These are phyloP conservation scores for Barbatosphaeria neglecta DNA, from an alignment of 495 filamentous ascomycete genomes.

Conservation along the genomic window DNA sequence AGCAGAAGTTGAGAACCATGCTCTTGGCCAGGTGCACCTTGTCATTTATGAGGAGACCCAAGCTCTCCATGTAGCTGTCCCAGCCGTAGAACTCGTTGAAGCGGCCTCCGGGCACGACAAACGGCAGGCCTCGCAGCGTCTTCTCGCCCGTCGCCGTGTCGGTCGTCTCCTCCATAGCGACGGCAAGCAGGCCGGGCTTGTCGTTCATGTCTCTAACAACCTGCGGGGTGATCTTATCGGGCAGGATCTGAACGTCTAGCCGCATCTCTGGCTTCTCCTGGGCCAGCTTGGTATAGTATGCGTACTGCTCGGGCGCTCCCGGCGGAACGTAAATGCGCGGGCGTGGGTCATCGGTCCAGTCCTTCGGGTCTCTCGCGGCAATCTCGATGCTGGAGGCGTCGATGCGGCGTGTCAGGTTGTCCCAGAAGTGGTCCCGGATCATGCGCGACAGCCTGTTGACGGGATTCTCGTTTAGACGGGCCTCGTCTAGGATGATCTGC, in stretches of 20 bases:
- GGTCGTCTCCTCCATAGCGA: slow-evolving; percentile 69
- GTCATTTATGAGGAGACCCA: slow-evolving; percentile 73
- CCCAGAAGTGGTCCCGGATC: slow-evolving; percentile 84
- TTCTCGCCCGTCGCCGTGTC: slow-evolving; percentile 54
- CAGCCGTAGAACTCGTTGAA: slow-evolving; percentile 97
- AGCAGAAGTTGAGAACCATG: slow-evolving; percentile 93
- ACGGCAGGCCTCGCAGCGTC: slow-evolving; percentile 69
- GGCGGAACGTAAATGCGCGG: slow-evolving; percentile 85
- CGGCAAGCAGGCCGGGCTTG: slow-evolving; percentile 77
- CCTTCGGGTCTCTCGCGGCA: slow-evolving; percentile 78
- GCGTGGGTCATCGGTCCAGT: slow-evolving; percentile 76
- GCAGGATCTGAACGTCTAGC: slow-evolving; percentile 71
- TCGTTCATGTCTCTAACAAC: slow-evolving; percentile 60
- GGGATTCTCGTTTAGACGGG: slow-evolving; percentile 82
- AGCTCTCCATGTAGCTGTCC: slow-evolving; percentile 95
- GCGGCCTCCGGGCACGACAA: slow-evolving; percentile 87
- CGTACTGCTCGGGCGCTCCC: slow-evolving; percentile 76
- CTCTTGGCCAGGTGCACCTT: slow-evolving; percentile 74
- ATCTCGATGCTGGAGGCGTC: slow-evolving; percentile 78
- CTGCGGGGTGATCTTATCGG: slow-evolving; percentile 61
- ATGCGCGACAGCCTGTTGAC: slow-evolving; percentile 74
- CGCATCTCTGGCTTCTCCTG: slow-evolving; percentile 64
- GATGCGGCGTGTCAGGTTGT: slow-evolving; percentile 73
- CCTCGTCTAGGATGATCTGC: slow-evolving; percentile 76
- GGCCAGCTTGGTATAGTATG: slow-evolving; percentile 75